Base-by-base conservation (phyloP, 768 basidiomycete species). In the Kwoniella heveanensis region DNA sequence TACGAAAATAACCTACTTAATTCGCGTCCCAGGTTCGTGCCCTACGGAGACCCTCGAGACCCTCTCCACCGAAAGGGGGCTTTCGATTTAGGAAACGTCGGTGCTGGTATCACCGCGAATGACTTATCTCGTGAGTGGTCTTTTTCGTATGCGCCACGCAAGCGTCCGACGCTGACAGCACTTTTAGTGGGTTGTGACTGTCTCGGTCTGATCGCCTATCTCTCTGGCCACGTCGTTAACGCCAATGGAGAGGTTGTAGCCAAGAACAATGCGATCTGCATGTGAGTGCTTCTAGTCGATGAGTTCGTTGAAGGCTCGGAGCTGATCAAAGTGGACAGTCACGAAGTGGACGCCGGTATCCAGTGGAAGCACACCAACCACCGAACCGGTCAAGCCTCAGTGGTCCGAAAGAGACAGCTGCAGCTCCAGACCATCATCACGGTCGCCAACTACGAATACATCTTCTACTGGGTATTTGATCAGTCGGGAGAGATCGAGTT, bases 301-400 rank as follows among this genome's bases (percentile, higher is more conserved):
- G n/a, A n/a, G n/a, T n/a, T 13, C 21, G 22, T 25, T 52, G 22
- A 52, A n/a, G n/a, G 25, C 6, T 25, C 50, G 7, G 8, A 52
- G 21, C 50, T 52, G 22, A 52, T 7, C 4, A 9, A 25, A 4
- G 29, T 52, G 5, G 7, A 25, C 22, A 52, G 50, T 6, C 77
- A 78, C 62, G 77, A 78, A 57, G 70, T 77, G 47, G 78, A 79
- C 60, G 75, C 66, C 13, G 78, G 78, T 12, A 61, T 79, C 46
- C 62, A 57, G 9, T 76, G 71, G 68, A 79, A 78, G 59, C 77
- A 74, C 71, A 78, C 73, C 62, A 76, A 79, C 57, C 64, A 59
- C 60, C 64, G 73, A 30, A 76, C 75, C 2, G 71, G 69, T 22
- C 48, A 36, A 2, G 67, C 76, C 0, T 52, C 68, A 6, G 70